Evolutionary conservation across 805 yeast species (phyloP).

Genomic region (Monosporozyma servazzii): DNA sequence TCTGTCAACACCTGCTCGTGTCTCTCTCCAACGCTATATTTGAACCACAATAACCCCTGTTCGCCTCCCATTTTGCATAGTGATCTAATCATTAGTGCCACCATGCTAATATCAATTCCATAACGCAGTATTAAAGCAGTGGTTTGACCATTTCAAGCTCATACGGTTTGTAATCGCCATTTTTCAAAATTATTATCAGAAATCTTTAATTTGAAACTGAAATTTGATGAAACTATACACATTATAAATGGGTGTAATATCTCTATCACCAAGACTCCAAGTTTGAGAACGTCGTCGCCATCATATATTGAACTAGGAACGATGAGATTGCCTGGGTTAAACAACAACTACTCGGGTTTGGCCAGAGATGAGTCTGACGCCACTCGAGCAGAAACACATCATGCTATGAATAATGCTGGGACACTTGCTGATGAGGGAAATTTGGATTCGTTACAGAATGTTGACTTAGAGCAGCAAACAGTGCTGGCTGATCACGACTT

Average conservation of each 20-base stretch:
- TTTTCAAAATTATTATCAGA: not conserved
- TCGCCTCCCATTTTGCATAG: too few relatives aligned
- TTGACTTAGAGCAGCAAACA: not conserved
- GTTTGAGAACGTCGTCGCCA: not conserved
- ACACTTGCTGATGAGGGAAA: not conserved
- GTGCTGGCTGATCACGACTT: not conserved
- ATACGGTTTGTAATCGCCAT: too few relatives aligned
- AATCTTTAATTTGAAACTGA: not conserved
- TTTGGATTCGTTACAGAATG: not conserved
- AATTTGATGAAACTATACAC: not conserved
- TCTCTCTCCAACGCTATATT: too few relatives aligned
- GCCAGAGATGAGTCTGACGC: slow-evolving; percentile 1
- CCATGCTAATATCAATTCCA: too few relatives aligned
- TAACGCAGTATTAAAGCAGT: too few relatives aligned
- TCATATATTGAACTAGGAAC: not conserved
- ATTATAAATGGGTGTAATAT: not conserved
- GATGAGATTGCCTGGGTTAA: not conserved
- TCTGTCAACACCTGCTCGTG: too few relatives aligned
- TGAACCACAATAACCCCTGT: too few relatives aligned
- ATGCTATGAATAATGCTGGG: not conserved
- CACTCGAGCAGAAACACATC: not conserved
- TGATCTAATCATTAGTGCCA: too few relatives aligned
- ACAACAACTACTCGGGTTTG: not conserved
- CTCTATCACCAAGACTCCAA: not conserved
- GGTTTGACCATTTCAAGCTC: too few relatives aligned